Conservation (phyloP, 1,284 basidiomycete genomes). For the Cryptococcus depauperatus region DNA sequence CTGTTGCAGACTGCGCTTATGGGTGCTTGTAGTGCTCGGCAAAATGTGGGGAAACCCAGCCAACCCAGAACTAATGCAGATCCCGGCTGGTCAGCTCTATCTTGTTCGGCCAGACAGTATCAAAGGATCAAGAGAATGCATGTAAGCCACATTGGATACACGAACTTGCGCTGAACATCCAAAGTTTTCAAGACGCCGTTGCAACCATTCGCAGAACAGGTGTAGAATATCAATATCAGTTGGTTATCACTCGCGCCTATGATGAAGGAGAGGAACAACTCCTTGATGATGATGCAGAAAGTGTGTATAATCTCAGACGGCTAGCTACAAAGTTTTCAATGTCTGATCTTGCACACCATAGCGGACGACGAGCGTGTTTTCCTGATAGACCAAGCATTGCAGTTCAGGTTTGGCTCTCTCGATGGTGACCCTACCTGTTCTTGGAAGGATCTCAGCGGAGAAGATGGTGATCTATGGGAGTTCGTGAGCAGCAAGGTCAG, state of each 20-base stretch:
- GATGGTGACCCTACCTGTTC: conserved; percentile 76
- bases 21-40: conserved; percentile 59
- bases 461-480: conserved; percentile 45
- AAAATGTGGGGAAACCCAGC: conserved; percentile 79
- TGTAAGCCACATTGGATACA: conserved; percentile 72
- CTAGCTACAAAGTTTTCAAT: neutral
- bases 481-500: conserved; percentile 42
- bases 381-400: conserved; percentile 78
- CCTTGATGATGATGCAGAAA: conserved; percentile 90
- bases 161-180: no score
- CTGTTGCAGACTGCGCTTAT: conserved; percentile 4
- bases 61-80: conserved; percentile 87
- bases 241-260: conserved; percentile 92
- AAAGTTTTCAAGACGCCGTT: conserved; percentile 90
- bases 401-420: conserved; percentile 66
- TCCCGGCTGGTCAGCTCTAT: conserved; percentile 84
- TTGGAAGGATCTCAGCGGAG: conserved; percentile 71
- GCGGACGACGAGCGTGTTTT: conserved; percentile 88
- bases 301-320: conserved; percentile 50
- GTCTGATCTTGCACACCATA: conserved; percentile 31
- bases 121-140: conserved; percentile 91
- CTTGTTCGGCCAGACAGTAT: conserved; percentile 84
- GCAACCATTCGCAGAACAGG: conserved; percentile 79
- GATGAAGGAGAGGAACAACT: conserved; percentile 92
- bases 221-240: conserved; percentile 82